Conservation (phyloP, 768 basidiomycete genomes). For the Dacryopinax primogenitus region DNA sequence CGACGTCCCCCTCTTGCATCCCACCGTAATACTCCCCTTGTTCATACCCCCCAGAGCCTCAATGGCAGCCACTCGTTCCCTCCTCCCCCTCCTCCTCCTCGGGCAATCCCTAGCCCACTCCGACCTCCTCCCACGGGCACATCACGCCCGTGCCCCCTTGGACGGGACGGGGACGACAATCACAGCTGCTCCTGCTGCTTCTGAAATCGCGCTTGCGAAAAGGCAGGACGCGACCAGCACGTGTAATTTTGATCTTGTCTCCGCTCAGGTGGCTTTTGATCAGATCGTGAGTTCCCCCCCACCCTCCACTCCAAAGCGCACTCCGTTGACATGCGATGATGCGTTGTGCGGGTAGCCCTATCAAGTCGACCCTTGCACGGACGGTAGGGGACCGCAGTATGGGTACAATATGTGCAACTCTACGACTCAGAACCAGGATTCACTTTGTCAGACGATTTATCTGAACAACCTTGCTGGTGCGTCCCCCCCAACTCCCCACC, state of each 20-base stretch:
- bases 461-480: background rate
- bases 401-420: constrained; percentile 61
- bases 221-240: background rate
- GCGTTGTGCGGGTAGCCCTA: constrained; percentile 33
- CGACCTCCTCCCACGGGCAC: too few relatives aligned
- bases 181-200: background rate
- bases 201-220: background rate
- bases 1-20: background rate
- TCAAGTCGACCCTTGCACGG: constrained; percentile 35
- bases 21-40: background rate
- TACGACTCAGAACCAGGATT: constrained; percentile 46
- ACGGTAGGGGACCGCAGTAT: constrained; percentile 42
- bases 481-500: background rate
- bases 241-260: background rate
- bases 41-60: background rate
- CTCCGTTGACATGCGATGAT: background rate
- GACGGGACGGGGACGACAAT: too few relatives aligned
- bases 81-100: background rate
- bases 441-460: constrained; percentile 50
- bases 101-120: background rate
- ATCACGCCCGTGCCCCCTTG: too few relatives aligned
- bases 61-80: constrained; percentile 9
- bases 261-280: background rate
- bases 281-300: background rate
- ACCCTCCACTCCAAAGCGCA: background rate